These are phyloP conservation scores for Coemansia nantahalensis DNA, from an alignment of 192 early-diverging fungal genomes.

Conservation along the genomic window DNA sequence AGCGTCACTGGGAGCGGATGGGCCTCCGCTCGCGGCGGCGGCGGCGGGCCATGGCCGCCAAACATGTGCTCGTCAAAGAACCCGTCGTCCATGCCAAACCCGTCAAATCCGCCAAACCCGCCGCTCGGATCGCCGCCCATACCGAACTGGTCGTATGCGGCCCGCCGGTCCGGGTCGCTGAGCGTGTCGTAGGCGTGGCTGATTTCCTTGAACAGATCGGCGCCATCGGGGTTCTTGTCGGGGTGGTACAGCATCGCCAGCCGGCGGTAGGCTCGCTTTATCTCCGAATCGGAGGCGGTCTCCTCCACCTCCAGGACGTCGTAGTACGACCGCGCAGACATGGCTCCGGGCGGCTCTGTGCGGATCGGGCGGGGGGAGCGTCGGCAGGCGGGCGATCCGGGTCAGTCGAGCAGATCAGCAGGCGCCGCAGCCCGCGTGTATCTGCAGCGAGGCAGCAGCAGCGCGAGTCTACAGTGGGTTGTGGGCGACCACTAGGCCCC, in stretches of 20 bases:
- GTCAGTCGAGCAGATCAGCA: too few species aligned
- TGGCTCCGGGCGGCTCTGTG: slow-evolving; percentile 3
- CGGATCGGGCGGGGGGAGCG: not conserved
- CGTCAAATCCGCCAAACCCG: slow-evolving; percentile 26
- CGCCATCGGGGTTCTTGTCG: slow-evolving; percentile 69
- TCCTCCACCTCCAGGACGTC: slow-evolving; percentile 44
- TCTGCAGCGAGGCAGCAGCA: too few species aligned
- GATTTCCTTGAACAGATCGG: slow-evolving; percentile 79
- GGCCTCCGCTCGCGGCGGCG: slow-evolving; percentile 15
- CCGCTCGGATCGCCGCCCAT: slow-evolving; percentile 31
- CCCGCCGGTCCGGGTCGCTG: slow-evolving; percentile 63
- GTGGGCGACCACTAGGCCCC: too few species aligned
- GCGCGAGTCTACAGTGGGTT: too few species aligned
- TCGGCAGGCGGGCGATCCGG: not conserved
- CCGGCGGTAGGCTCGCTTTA: slow-evolving; percentile 56
- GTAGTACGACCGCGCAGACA: slow-evolving; percentile 48
- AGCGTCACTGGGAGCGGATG: slow-evolving; percentile 60
- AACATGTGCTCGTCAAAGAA: slow-evolving; percentile 25
- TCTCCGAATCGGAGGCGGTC: slow-evolving; percentile 44
- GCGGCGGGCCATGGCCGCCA: slow-evolving; percentile 2
- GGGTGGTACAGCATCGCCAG: slow-evolving; percentile 64
- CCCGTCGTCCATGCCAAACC: slow-evolving; percentile 19
- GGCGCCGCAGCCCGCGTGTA: too few species aligned
- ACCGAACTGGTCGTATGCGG: slow-evolving; percentile 76
- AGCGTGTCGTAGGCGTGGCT: slow-evolving; percentile 81